Base-by-base conservation (phyloP, 1,139 yeast genomes). In the Magnusiomyces clavatus region DNA sequence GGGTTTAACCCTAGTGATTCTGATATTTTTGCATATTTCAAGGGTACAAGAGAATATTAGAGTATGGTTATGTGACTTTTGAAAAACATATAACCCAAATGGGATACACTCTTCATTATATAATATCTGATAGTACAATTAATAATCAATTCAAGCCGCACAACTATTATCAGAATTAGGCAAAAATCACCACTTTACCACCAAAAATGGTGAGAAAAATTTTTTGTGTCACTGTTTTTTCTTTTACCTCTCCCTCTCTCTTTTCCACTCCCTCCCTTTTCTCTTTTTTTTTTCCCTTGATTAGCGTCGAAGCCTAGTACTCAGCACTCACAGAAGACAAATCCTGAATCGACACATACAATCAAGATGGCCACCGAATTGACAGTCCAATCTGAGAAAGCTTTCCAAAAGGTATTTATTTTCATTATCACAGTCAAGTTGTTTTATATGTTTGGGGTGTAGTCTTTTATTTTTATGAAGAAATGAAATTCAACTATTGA, bases 351-450 rank as follows among this genome's bases (percentile, higher is more conserved):
- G 41, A 36, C 42, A 38, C 55, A 60, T 35, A 47, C 45, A 48
- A 48, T 50, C 58, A 79, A 80, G 80, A 92, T 92, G 97, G 95
- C 97, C 77, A 86, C 97, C 78, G 99, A 92, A 86, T 89, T 92
- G 82, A 89, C 96, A 77, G 99, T 94, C 81, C 99, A 92, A 86
- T 86, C 97, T 75, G 98, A 94, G 84, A 92, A 96, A 82, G 98
- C 98, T 87, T 92, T 85, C 96, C 98, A 92, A 86, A 94, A 92
- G 95, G 95, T 86, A 34, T 38, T 24, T 24, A 24, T n/a, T n/a
- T n/a, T n/a, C n/a, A 41, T 41, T 17, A 6, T 16, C 12, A 41
- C 29, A 16, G 31, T 2, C 11, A 4, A 20, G 24, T 31, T 41
- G 43, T n/a, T n/a, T n/a, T n/a, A n/a, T 14, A 41, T 14, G 24